Percentiles rank a stretch among this genome's conserved stretches.
Evolutionary conservation across 1,284 basidiomycete genomes (phyloP).

Genomic region (Boletus sp.): DNA sequence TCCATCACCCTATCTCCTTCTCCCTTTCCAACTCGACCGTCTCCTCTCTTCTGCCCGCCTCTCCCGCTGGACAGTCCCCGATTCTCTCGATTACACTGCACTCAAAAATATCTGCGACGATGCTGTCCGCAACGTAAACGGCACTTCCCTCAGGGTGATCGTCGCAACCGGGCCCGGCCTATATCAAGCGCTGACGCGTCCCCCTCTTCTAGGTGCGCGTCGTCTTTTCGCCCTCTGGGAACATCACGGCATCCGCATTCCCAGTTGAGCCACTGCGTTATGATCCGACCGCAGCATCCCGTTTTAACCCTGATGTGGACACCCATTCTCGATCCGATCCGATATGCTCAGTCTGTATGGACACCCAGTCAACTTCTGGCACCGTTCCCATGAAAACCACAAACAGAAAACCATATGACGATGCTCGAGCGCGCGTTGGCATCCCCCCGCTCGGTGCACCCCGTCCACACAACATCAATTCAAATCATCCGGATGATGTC

Average conservation of each 20-base stretch:
- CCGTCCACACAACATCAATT: not conserved
- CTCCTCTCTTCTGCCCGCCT: conserved; percentile 44
- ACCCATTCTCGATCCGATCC: conserved; percentile 27
- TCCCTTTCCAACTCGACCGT: conserved; percentile 56
- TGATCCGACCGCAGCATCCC: conserved; percentile 44
- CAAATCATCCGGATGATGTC: conserved; percentile 46
- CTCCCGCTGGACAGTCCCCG: conserved; percentile 48
- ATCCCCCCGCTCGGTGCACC: conserved; percentile 35
- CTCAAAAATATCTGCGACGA: conserved; percentile 43
- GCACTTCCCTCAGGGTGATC: conserved; percentile 36
- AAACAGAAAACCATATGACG: conserved; percentile 51
- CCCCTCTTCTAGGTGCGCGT: conserved; percentile 51
- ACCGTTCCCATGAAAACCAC: conserved; percentile 67
- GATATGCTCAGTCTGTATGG: conserved; percentile 45
- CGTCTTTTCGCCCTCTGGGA: conserved; percentile 44
- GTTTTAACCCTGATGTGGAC: conserved; percentile 36
- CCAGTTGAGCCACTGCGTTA: conserved; percentile 36
- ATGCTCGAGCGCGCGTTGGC: conserved; percentile 52
- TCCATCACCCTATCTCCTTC: conserved; percentile 55
- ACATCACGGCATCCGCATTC: conserved; percentile 41
- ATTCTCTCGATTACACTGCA: conserved; percentile 35
- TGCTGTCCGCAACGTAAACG: conserved; percentile 36
- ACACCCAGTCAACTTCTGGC: conserved; percentile 48
- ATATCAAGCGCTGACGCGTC: not conserved
- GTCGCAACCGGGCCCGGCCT: no score